Base-by-base conservation (phyloP, 495 filamentous ascomycete species). In the Tirmania nivea region DNA sequence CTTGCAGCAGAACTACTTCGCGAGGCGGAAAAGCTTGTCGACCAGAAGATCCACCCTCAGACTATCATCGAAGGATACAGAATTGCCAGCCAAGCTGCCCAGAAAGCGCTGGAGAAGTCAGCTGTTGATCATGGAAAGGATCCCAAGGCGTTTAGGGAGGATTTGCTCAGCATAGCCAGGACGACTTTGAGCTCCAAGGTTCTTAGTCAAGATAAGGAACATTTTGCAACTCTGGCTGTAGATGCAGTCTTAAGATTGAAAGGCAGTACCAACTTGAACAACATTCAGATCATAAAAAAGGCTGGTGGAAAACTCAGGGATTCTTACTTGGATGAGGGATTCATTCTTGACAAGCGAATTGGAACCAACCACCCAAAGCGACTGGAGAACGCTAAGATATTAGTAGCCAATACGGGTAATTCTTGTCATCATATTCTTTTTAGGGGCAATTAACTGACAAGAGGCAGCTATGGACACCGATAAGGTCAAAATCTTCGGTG, bases 211-310 rank as follows among this genome's bases (percentile, higher is more conserved):
- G 92, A 97, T 67, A 75, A 86, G 50, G 79, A 88, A 54, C 84
- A 95, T 66, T 97, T 97, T 63, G 78, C 90, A 48, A 76, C 79
- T 63, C 74, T 97, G 11, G 89, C 90, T n/a, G 81, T 80, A 52
- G 90, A 96, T 65, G 90, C 92, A 19, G 83, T 97, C 14, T 69
- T 97, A 21, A 76, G 92, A 54, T 72, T 97, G 65, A 83, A 86
- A 71, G 86, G 86, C 16, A 94, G 86, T 8, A 83, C 86, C 45
- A 93, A 97, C 67, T 75, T 97, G 50, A 94, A 85, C 60, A 90
- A 96, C 67, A 96, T 97, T 57, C 90, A 97, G 69, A 84, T 97
- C 60, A 96, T 97, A 72, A 97, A 97, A 74, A 97, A 97, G 73
- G 86, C 92, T 11, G 90, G 90, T 59, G 90, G 90, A 61, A 96